These are phyloP conservation scores for Epichloe typhina DNA, from an alignment of 2,329 filamentous ascomycete genomes.

Conservation along the genomic window DNA sequence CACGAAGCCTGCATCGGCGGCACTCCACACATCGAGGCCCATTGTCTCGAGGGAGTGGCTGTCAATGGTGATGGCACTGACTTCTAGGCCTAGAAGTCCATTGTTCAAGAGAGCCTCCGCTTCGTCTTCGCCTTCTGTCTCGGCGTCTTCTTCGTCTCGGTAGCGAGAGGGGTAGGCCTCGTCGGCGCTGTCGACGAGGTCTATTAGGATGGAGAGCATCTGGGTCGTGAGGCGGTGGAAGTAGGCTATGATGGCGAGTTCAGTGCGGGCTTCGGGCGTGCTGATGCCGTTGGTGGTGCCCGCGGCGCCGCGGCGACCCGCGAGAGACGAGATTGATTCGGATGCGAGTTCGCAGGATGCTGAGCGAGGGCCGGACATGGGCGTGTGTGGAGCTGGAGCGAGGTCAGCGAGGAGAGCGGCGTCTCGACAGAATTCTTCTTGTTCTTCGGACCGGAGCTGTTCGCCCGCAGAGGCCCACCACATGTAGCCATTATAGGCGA, in stretches of 20 bases:
- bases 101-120: constrained; percentile 12
- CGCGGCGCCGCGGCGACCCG: constrained; percentile 20
- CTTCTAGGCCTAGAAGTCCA: constrained; percentile 20
- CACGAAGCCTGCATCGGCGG: constrained; percentile 55
- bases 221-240: constrained; percentile 64
- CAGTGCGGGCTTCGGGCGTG: constrained; percentile 27
- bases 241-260: constrained; percentile 66
- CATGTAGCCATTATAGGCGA: constrained; percentile 74
- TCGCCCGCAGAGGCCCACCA: constrained; percentile 84
- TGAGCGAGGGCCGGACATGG: constrained; percentile 18
- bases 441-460: constrained; percentile 46
- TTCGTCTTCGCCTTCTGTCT: constrained; percentile 14
- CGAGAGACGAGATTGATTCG: constrained; percentile 33
- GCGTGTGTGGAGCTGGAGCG: constrained; percentile 17
- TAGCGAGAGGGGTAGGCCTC: constrained; percentile 25
- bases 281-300: background rate
- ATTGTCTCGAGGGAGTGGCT: constrained; percentile 54
- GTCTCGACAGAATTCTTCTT: constrained; percentile 44
- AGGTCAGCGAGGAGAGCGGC: constrained; percentile 42
- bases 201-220: constrained; percentile 48
- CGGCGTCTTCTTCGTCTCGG: constrained; percentile 23
- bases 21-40: constrained; percentile 70
- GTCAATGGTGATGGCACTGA: constrained; percentile 38
- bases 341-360: constrained; percentile 22
- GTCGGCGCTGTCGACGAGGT: constrained; percentile 40